phyloP scores from a whole-genome alignment of 2,329 filamentous ascomycete species.

The Aspergillus uvarum region DNA sequence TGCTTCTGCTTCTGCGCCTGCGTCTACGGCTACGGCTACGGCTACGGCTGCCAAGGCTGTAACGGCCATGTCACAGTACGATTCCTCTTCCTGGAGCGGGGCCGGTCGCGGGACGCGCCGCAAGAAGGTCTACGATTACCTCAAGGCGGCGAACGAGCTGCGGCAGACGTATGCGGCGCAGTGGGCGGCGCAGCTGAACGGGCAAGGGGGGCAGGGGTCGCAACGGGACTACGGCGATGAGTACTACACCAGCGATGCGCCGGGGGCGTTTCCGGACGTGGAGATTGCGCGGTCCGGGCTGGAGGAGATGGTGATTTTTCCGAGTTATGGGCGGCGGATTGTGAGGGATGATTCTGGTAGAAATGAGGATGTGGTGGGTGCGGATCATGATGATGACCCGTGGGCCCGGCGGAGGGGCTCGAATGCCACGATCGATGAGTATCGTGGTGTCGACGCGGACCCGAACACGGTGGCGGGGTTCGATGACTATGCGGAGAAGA shows the following conservation, averaged over 20 bases:
- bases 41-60: background rate
- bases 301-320: constrained; percentile 93
- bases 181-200: constrained; percentile 48
- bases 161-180: constrained; percentile 65
- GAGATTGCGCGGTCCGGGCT: constrained; percentile 76
- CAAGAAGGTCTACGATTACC: constrained; percentile 72
- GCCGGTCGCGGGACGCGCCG: constrained; percentile 64
- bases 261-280: constrained; percentile 79
- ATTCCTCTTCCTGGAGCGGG: constrained; percentile 26
- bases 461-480: constrained; percentile 60
- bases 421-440: constrained; percentile 39
- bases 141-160: constrained; percentile 70
- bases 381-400: no score
- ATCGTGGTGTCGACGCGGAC: constrained; percentile 61
- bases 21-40: no score
- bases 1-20: background rate
- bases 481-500: constrained; percentile 76
- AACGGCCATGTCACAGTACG: constrained; percentile 27
- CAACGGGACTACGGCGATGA: constrained; percentile 41
- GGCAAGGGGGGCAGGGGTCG: constrained; percentile 7
- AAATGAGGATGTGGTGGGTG: no score
- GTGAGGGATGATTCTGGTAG: constrained; percentile 47
- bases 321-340: constrained; percentile 83
- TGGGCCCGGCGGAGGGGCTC: constrained; percentile 28
- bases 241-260: constrained; percentile 52